Percentiles rank a stretch among this genome's conserved stretches.
phyloP scores from a whole-genome alignment of 1,139 yeast species.

The Debaryomyces subglobosus region DNA sequence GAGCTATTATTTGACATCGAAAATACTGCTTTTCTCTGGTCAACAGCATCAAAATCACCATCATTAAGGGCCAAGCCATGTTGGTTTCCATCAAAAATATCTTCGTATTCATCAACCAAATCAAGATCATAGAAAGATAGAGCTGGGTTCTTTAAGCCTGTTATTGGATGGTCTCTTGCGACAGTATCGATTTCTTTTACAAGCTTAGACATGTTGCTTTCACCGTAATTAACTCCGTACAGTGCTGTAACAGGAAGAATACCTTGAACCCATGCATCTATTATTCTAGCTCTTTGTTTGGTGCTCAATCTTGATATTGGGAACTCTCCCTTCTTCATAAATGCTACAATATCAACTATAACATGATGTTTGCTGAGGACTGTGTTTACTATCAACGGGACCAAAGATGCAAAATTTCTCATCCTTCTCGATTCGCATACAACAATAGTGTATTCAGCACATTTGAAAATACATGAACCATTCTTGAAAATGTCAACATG shows the following conservation, averaged over 20 bases:
- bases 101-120: constrained; percentile 24
- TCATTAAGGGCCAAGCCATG: constrained; percentile 34
- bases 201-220: constrained; percentile 57
- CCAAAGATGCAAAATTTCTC: constrained; percentile 67
- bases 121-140: constrained; percentile 44
- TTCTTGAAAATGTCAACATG: constrained; percentile 61
- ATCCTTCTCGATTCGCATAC: constrained; percentile 66
- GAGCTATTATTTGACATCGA: constrained; percentile 9
- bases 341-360: constrained; percentile 83
- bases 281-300: constrained; percentile 72
- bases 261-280: constrained; percentile 59
- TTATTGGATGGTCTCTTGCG: constrained; percentile 44
- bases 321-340: constrained; percentile 65
- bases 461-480: constrained; percentile 75
- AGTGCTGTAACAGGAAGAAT: constrained; percentile 46
- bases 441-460: constrained; percentile 80
- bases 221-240: constrained; percentile 67
- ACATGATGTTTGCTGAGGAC: constrained; percentile 82
- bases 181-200: constrained; percentile 53
- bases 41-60: constrained; percentile 7
- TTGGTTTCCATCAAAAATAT: constrained; percentile 34
- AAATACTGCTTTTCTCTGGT: constrained; percentile 10
- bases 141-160: constrained; percentile 50
- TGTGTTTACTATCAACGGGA: constrained; percentile 80
- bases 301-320: constrained; percentile 74